Evolutionary conservation across 495 filamentous ascomycete genomes (phyloP).

Genomic region (Aspergillus affinis): DNA sequence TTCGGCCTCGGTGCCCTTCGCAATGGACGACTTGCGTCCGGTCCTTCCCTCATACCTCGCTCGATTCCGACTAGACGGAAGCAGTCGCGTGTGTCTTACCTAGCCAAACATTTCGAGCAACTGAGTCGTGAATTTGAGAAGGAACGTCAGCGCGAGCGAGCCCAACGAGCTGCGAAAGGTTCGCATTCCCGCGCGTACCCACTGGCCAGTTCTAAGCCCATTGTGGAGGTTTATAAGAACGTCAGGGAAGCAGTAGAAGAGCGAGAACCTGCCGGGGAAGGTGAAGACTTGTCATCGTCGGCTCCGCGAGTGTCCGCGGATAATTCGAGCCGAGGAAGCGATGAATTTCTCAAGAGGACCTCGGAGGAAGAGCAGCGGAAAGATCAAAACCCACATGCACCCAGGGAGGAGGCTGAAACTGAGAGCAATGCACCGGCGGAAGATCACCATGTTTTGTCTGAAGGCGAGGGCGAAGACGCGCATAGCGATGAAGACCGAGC

Average conservation of each 20-base stretch:
- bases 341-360: conserved; percentile 28
- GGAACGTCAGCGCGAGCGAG: conserved; percentile 82
- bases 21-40: conserved; percentile 53
- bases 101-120: conserved; percentile 96
- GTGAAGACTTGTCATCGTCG: conserved; percentile 39
- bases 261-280: conserved; percentile 69
- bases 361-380: conserved; percentile 21
- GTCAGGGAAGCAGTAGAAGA: conserved; percentile 91
- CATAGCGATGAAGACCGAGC: conserved; percentile 68
- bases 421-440: conserved; percentile 49
- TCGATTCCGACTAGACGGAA: conserved; percentile 68
- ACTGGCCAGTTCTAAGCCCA: conserved; percentile 87
- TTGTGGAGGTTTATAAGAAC: conserved; percentile 93
- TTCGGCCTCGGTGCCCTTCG: conserved; percentile 62
- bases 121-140: conserved; percentile 95
- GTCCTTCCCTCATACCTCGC: conserved; percentile 82
- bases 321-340: conserved; percentile 27
- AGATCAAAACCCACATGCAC: conserved; percentile 22
- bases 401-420: conserved; percentile 46
- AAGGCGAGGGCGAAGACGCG: conserved; percentile 63
- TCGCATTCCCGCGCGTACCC: conserved; percentile 82
- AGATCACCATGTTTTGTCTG: conserved; percentile 59
- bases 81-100: conserved; percentile 75
- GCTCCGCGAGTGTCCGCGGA: conserved; percentile 30
- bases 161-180: conserved; percentile 76